phyloP scores from a whole-genome alignment of 169 alveolate species.

The Plasmodium adleri region DNA sequence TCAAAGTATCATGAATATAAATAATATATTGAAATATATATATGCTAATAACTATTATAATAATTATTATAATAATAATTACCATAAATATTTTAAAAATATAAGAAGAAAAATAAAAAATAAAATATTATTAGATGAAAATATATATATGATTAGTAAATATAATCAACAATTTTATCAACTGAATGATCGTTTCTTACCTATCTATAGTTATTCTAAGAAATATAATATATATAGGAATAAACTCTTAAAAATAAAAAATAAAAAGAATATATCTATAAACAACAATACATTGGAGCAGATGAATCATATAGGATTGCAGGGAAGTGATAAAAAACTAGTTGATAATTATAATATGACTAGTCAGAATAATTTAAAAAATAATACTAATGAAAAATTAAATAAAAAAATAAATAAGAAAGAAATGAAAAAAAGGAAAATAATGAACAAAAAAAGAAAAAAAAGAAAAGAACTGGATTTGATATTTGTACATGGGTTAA shows the following conservation, averaged over 20 bases:
- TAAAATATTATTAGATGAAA: constrained; percentile 40
- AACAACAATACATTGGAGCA: background rate
- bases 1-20: background rate
- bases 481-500: constrained; percentile 60
- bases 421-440: background rate
- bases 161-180: constrained; percentile 59
- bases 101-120: constrained; percentile 17
- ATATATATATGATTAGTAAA: constrained; percentile 55
- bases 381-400: too few relatives aligned
- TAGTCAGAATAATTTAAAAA: too few relatives aligned
- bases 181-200: constrained; percentile 23
- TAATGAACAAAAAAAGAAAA: background rate
- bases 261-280: too few relatives aligned
- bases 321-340: background rate
- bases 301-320: too few relatives aligned
- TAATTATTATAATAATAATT: background rate
- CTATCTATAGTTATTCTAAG: constrained; percentile 46
- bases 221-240: constrained; percentile 36
- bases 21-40: too few relatives aligned
- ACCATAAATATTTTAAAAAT: constrained; percentile 9
- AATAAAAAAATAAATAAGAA: background rate
- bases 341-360: background rate
- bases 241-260: background rate
- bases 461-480: constrained; percentile 33
- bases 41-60: too few relatives aligned